Percentiles rank a stretch among this genome's conserved stretches.
These are phyloP conservation scores for Epichloe sp. DNA, from an alignment of 2,329 filamentous ascomycete genomes.

Conservation along the genomic window DNA sequence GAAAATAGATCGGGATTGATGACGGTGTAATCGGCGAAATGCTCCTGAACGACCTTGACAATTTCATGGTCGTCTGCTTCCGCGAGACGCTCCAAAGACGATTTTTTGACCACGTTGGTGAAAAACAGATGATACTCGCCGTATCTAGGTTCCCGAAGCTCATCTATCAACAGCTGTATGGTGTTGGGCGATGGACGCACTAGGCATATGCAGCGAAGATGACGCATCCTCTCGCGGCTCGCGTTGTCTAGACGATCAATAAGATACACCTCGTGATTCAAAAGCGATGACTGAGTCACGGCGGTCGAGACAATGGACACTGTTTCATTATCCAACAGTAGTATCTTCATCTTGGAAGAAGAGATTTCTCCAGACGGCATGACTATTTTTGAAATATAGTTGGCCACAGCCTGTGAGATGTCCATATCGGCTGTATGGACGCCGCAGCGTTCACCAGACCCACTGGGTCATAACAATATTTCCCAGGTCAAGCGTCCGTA, in stretches of 20 bases:
- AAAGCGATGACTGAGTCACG: slow-evolving; percentile 84
- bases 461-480: neutral
- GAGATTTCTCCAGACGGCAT: slow-evolving; percentile 55
- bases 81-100: slow-evolving; percentile 79
- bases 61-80: slow-evolving; percentile 98
- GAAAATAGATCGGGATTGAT: slow-evolving; percentile 91
- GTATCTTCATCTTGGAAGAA: slow-evolving; percentile 93
- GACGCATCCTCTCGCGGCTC: slow-evolving; percentile 91
- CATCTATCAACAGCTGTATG: slow-evolving; percentile 87
- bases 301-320: slow-evolving; percentile 89
- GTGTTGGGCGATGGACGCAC: slow-evolving; percentile 85
- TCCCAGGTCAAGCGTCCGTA: neutral
- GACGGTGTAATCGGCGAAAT: slow-evolving; percentile 91
- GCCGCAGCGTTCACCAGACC: neutral
- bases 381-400: slow-evolving; percentile 95
- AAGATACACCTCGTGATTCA: slow-evolving; percentile 95
- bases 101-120: slow-evolving; percentile 98
- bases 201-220: slow-evolving; percentile 86
- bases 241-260: slow-evolving; percentile 90
- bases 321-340: slow-evolving; percentile 87
- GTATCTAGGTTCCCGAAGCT: slow-evolving; percentile 90
- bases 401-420: slow-evolving; percentile 79
- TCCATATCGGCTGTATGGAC: slow-evolving; percentile 50
- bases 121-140: slow-evolving; percentile 97
- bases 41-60: slow-evolving; percentile 84